Evolutionary conservation across 371 early-diverging fungal species (phyloP).

Genomic region (Mucor plumbeus): DNA sequence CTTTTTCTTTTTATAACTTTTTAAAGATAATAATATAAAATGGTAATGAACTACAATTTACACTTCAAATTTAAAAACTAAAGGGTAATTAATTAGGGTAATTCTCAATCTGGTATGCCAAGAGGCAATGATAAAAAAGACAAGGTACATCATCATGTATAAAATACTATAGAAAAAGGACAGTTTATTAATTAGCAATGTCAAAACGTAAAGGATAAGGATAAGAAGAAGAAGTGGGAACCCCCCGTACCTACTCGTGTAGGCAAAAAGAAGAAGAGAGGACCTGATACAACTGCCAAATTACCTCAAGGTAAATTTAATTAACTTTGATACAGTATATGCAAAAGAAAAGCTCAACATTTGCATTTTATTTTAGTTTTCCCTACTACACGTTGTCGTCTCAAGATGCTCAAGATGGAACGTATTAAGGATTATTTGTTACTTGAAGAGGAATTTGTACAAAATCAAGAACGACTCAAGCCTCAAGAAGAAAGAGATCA

Average conservation of each 20-base stretch:
- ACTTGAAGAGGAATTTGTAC: slow-evolving; percentile 98
- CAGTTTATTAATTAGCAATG: background rate
- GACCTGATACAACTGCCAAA: slow-evolving; percentile 92
- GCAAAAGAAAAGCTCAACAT: background rate
- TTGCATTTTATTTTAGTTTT: slow-evolving; percentile 64
- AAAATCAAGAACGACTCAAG: slow-evolving; percentile 95
- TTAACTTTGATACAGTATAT: background rate
- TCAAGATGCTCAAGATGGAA: slow-evolving; percentile 95
- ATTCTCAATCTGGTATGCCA: slow-evolving; percentile 77
- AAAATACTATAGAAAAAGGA: background rate
- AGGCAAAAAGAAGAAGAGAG: slow-evolving; percentile 97
- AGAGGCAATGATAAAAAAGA: slow-evolving; percentile 67
- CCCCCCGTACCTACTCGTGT: slow-evolving; percentile 98
- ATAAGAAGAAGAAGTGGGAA: slow-evolving; percentile 97
- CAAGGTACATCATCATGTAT: slow-evolving; percentile 42
- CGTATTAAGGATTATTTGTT: slow-evolving; percentile 97
- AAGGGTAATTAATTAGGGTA: slow-evolving; percentile 59
- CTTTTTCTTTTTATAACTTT: slow-evolving; percentile 10
- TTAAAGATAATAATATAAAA: background rate
- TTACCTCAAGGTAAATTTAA: slow-evolving; percentile 81
- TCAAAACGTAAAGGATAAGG: slow-evolving; percentile 59
- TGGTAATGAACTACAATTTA: background rate
- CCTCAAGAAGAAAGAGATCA: slow-evolving; percentile 95
- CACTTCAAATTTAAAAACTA: background rate
- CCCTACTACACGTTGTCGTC: slow-evolving; percentile 96